A percentile compares a stretch with the other conserved stretches of the same genome.
Evolutionary conservation across 257 asterid species (phyloP).

Genomic region (Plantago ovata): DNA sequence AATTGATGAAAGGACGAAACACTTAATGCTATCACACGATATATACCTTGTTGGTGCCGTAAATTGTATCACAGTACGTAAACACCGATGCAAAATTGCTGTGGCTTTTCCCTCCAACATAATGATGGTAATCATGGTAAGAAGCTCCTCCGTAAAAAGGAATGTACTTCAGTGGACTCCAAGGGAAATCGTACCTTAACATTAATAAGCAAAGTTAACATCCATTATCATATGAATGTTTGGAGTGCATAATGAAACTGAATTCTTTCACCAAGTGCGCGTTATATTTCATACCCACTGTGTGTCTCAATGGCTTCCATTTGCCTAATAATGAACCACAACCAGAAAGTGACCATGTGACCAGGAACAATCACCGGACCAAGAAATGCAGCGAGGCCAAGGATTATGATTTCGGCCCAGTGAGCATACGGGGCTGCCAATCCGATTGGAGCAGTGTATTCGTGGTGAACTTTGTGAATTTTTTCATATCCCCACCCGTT

Average conservation of each 20-base stretch:
- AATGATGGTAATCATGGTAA: slow-evolving; percentile 80
- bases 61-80: slow-evolving; percentile 70
- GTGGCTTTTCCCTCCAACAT: slow-evolving; percentile 64
- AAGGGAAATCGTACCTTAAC: slow-evolving; percentile 68
- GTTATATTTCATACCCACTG: slow-evolving; percentile 39
- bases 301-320: slow-evolving; percentile 74
- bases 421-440: slow-evolving; percentile 81
- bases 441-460: slow-evolving; percentile 63
- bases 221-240: not conserved
- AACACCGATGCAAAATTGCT: slow-evolving; percentile 79
- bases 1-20: no score
- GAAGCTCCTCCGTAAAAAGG: slow-evolving; percentile 81
- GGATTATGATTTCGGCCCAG: slow-evolving; percentile 64
- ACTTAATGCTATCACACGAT: not conserved
- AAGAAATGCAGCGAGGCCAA: slow-evolving; percentile 62
- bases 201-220: not conserved
- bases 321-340: slow-evolving; percentile 62
- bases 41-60: slow-evolving; percentile 72
- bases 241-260: no score
- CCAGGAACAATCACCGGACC: slow-evolving; percentile 67
- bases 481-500: slow-evolving; percentile 58
- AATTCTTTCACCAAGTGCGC: no score
- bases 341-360: slow-evolving; percentile 72
- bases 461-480: slow-evolving; percentile 74
- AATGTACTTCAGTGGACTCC: slow-evolving; percentile 67